Percentiles rank a stretch among this genome's conserved stretches.
phyloP scores from a whole-genome alignment of 2,329 filamentous ascomycete genomes.

The Exophiala lecanii-corni region DNA sequence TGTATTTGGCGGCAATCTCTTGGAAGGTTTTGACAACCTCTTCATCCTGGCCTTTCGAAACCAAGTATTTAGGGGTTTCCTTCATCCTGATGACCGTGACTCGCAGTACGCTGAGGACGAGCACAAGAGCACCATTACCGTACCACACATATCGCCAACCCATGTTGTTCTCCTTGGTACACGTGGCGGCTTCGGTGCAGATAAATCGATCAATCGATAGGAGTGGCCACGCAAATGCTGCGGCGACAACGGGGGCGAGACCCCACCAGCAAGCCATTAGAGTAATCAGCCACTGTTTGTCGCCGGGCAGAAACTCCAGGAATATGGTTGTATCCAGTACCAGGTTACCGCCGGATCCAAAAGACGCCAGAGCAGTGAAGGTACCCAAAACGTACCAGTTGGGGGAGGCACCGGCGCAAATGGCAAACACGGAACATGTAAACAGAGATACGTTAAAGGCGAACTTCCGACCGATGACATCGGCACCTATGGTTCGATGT shows the following conservation, averaged over 20 bases:
- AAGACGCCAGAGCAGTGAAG: conserved; percentile 29
- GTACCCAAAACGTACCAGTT: conserved; percentile 42
- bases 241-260: conserved; percentile 22
- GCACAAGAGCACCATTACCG: conserved; percentile 62
- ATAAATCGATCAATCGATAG: conserved; percentile 17
- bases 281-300: conserved; percentile 56
- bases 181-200: conserved; percentile 35
- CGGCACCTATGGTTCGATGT: conserved; percentile 47
- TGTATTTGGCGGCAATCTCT: conserved; percentile 51
- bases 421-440: conserved; percentile 57
- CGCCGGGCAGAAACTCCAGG: conserved; percentile 53
- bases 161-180: conserved; percentile 48
- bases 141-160: conserved; percentile 74
- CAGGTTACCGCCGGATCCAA: conserved; percentile 30
- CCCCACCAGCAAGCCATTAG: conserved; percentile 35
- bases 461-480: conserved; percentile 63
- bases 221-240: conserved; percentile 25
- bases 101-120: conserved; percentile 65
- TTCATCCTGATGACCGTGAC: conserved; percentile 66
- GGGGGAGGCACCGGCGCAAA: conserved; percentile 62
- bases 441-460: conserved; percentile 66
- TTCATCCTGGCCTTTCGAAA: conserved; percentile 66
- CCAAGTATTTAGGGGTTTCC: conserved; percentile 71
- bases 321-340: conserved; percentile 46
- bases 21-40: conserved; percentile 64